Evolutionary conservation across 345 rosid genomes (phyloP).

Genomic region (Acer campestre): DNA sequence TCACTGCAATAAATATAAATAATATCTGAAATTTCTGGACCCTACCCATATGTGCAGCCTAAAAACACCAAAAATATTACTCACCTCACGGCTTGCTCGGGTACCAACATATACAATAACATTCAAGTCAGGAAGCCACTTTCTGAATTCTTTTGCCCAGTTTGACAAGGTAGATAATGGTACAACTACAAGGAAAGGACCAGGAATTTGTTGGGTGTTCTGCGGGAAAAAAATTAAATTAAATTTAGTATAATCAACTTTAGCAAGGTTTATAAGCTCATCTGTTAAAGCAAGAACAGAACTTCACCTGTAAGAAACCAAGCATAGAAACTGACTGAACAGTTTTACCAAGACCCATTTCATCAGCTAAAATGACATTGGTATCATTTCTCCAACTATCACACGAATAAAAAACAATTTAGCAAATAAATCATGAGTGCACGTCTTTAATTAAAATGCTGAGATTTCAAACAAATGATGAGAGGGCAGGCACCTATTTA

Average conservation of each 20-base stretch:
- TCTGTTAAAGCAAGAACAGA: conserved; percentile 11
- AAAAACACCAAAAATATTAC: conserved; percentile 17
- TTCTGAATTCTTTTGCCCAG: conserved; percentile 98
- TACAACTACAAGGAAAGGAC: conserved; percentile 98
- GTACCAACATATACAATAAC: conserved; percentile 97
- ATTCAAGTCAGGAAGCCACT: conserved; percentile 97
- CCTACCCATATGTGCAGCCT: not conserved
- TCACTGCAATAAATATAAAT: not conserved
- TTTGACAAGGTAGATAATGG: conserved; percentile 97
- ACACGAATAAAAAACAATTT: conserved; percentile 19
- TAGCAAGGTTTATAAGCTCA: conserved; percentile 7
- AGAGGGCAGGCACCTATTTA: conserved; percentile 74
- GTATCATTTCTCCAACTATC: conserved; percentile 99
- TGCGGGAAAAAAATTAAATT: conserved; percentile 33
- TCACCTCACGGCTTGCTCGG: conserved; percentile 99
- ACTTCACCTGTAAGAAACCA: conserved; percentile 90
- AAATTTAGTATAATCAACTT: not conserved
- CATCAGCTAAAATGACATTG: conserved; percentile 99
- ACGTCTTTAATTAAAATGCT: conserved; percentile 16
- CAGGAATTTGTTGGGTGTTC: conserved; percentile 94
- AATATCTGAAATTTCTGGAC: not conserved
- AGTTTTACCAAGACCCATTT: conserved; percentile 99
- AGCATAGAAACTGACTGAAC: conserved; percentile 99
- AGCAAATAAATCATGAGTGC: conserved; percentile 7
- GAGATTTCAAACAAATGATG: conserved; percentile 15